Evolutionary conservation across 2,329 filamentous ascomycete genomes (phyloP).

Genomic region (Pestalotiopsis sp.): DNA sequence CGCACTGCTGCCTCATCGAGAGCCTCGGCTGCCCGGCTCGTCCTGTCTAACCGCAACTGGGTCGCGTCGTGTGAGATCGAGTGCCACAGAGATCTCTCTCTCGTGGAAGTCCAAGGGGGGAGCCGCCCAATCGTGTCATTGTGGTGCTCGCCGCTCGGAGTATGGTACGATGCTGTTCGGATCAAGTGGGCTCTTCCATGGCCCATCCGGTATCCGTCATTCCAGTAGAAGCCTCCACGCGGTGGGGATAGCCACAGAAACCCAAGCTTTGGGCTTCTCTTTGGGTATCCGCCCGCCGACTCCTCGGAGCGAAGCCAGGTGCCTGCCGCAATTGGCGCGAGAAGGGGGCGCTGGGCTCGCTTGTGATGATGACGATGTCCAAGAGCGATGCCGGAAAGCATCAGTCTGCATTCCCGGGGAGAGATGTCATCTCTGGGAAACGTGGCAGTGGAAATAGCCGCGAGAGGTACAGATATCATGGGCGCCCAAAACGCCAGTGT

Average conservation of each 20-base stretch:
- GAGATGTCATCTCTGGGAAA: background rate
- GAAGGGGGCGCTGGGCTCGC: background rate
- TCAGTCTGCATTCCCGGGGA: background rate
- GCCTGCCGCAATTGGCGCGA: background rate
- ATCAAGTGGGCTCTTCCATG: background rate
- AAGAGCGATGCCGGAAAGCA: background rate
- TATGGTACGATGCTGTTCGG: background rate
- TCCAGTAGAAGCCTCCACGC: background rate
- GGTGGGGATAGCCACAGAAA: background rate
- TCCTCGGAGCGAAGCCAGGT: background rate
- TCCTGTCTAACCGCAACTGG: background rate
- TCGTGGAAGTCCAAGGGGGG: background rate
- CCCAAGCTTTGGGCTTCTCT: no score
- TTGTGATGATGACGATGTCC: background rate
- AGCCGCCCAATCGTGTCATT: background rate
- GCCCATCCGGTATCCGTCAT: background rate
- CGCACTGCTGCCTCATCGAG: constrained; percentile 7
- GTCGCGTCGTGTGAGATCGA: constrained; percentile 1
- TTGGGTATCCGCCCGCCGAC: no score
- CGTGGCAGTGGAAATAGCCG: background rate
- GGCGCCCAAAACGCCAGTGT: no score
- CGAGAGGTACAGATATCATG: background rate
- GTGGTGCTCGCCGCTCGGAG: background rate
- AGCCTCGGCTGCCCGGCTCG: constrained; percentile 8
- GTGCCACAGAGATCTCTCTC: constrained; percentile 9